Base-by-base conservation (phyloP, 192 early-diverging fungal genomes). In the Coemansia biformis region DNA sequence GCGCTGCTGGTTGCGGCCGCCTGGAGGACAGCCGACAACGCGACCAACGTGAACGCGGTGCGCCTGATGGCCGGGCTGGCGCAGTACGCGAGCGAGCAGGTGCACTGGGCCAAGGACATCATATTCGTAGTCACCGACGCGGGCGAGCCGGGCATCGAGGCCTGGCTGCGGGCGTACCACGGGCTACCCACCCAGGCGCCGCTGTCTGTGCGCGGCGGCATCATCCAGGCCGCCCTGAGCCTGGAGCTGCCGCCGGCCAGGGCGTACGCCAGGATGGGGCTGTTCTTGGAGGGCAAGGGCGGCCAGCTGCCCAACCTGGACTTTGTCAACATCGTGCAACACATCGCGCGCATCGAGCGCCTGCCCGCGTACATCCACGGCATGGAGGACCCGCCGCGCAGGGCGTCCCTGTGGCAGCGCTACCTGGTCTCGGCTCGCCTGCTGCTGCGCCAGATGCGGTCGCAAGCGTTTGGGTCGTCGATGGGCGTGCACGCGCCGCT, bases 231-330 rank as follows among this genome's bases (percentile, higher is more conserved):
- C 17, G 93, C 87, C 0, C 36, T 97, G 36, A 87, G 86, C 49
- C 55, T 97, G 31, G 93, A 97, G 57, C 87, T 97, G 59, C 78
- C 82, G 19, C 82, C 83, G 10, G 77, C 70, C 4, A 59, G 82
- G 28, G 37, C 32, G 12, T 68, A 60, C 62, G 66, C 73, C 15
- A 76, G 76, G 2, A 43, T 93, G 18, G 90, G 85, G 13, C 63
- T 92, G 38, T 82, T 79, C 54, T 85, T 86, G 49, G 88, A 87
- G 77, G 91, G 94, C 6, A 79, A 91, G 14, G 90, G 89, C 60
- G 94, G 94, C 4, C 89, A 92, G 61, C 78, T 92, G 33, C 84
- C 90, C 13, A 98, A 98, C 60, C 79, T 93, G 24, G 94, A 98
- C 63, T 75, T 92, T 46, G 77, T 93, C 48, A 90, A 89, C 31